Conservation (phyloP, 768 basidiomycete genomes). For the Amanita pseudoporphyria region DNA sequence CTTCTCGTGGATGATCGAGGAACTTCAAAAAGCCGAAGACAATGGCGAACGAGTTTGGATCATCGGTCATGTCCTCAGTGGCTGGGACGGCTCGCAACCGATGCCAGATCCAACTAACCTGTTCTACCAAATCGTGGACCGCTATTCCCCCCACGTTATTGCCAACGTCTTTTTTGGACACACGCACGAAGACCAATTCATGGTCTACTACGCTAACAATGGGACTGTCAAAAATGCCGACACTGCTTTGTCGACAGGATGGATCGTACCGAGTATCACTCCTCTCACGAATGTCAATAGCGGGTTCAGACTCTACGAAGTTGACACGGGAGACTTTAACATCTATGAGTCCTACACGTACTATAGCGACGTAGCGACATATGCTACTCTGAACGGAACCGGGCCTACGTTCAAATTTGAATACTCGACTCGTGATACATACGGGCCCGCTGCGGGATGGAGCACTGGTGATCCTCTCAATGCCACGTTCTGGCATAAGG, state of each 20-base stretch:
- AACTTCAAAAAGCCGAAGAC: constrained; percentile 73
- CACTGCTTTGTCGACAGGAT: constrained; percentile 14
- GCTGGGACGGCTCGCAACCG: constrained; percentile 53
- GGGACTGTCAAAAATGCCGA: constrained; percentile 8
- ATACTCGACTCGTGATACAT: constrained; percentile 62
- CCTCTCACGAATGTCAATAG: constrained; percentile 65
- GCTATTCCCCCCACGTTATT: constrained; percentile 72
- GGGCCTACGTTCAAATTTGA: constrained; percentile 61
- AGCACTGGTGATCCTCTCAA: neutral
- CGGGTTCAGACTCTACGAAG: constrained; percentile 66
- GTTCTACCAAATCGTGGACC: constrained; percentile 51
- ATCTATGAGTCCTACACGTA: constrained; percentile 72
- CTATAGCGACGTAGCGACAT: constrained; percentile 50
- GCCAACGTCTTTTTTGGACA: constrained; percentile 73
- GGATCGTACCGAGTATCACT: constrained; percentile 60
- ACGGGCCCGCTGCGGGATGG: constrained; percentile 21
- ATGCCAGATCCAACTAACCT: constrained; percentile 58
- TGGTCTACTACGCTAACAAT: constrained; percentile 31
- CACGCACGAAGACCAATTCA: constrained; percentile 22
- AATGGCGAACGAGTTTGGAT: constrained; percentile 58
- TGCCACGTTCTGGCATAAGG: neutral
- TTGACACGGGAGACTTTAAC: constrained; percentile 54
- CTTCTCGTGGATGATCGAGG: constrained; percentile 69
- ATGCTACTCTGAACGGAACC: constrained; percentile 42
- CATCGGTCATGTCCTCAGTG: constrained; percentile 40